Evolutionary conservation across 2,329 filamentous ascomycete genomes (phyloP), one percentile per base, ranked within the genome.

Genomic region (Calonectria leucothoes): DNA sequence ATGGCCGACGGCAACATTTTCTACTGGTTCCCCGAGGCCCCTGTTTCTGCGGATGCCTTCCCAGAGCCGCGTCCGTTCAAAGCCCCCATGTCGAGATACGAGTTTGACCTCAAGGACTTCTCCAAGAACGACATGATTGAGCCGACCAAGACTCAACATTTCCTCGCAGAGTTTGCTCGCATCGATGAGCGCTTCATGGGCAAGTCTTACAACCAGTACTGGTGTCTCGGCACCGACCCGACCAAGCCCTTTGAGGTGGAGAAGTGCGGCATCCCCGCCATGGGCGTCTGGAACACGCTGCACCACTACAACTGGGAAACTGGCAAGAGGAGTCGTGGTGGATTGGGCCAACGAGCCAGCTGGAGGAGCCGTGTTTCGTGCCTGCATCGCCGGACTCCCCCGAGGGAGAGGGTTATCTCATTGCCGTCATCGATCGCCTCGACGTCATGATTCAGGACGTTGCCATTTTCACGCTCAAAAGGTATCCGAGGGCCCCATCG

Each of bases 1-100:
- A 57, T 76, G 0, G 73, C 74, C 10, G 63, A 75, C 0, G 70
- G 61, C 2, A 76, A 75, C 1, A 51, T 76, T 1, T 76, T 76
- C 25, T 76, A 61, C 12, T 75, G 69, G 42, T 74, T 49, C 45
- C 45, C 45, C 35, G 11, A 42, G 37, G 37, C 37, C n/a, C n/a
- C n/a, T n/a, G n/a, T n/a, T n/a, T n/a, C n/a, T n/a, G n/a, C n/a
- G n/a, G n/a, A n/a, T n/a, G n/a, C n/a, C n/a, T n/a, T n/a, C 45
- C 52, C 45, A 23, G 31, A 31, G 1, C 39, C 31, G 39, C 33
- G 37, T 52, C 45, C 45, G 3, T 25, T 49, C 5, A 14, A 42
- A 68, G 25, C 11, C 59, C n/a, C 55, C 14, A 68, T 52, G 12
- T 52, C 29, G 2, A 39, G 69, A 7, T 71, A 64, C 37, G 64